Percentiles rank a stretch among this genome's conserved stretches.
phyloP scores from a whole-genome alignment of 306 rosid species.

The Acacia crassicarpa region DNA sequence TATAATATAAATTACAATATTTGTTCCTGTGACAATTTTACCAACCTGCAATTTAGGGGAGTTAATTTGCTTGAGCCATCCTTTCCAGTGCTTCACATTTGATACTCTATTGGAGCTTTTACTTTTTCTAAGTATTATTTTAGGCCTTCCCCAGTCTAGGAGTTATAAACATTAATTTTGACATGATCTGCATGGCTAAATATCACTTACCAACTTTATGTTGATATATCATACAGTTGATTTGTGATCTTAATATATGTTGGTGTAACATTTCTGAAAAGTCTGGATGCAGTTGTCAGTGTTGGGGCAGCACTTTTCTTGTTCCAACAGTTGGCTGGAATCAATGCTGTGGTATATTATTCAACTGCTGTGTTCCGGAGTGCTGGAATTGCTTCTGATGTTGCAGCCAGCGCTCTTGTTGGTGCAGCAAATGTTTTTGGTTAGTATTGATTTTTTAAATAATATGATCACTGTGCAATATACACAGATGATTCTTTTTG shows the following conservation, averaged over 20 bases:
- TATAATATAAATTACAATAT: not conserved
- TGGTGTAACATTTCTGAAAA: constrained; percentile 26
- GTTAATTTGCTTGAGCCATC: constrained; percentile 8
- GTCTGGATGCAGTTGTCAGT: constrained; percentile 73
- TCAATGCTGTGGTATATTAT: constrained; percentile 92
- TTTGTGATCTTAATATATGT: not conserved
- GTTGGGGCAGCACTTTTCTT: constrained; percentile 87
- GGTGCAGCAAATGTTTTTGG: constrained; percentile 95
- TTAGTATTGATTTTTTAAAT: constrained; percentile 33
- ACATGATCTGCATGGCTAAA: constrained; percentile 7
- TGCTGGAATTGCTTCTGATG: constrained; percentile 92
- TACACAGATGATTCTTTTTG: constrained; percentile 14
- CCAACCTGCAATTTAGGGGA: not conserved
- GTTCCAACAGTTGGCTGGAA: constrained; percentile 95
- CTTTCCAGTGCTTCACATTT: not conserved
- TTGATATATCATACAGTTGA: not conserved
- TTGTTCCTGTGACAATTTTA: not conserved
- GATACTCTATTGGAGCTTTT: not conserved
- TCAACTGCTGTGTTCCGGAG: constrained; percentile 91
- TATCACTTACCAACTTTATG: not conserved
- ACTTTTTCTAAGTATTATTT: not conserved
- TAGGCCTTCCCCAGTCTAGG: constrained; percentile 14
- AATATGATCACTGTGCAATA: constrained; percentile 1
- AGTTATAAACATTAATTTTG: not conserved
- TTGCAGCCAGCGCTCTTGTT: constrained; percentile 97